Base-by-base conservation (phyloP, 2,329 filamentous ascomycete species). In the Annulohypoxylon truncatum region DNA sequence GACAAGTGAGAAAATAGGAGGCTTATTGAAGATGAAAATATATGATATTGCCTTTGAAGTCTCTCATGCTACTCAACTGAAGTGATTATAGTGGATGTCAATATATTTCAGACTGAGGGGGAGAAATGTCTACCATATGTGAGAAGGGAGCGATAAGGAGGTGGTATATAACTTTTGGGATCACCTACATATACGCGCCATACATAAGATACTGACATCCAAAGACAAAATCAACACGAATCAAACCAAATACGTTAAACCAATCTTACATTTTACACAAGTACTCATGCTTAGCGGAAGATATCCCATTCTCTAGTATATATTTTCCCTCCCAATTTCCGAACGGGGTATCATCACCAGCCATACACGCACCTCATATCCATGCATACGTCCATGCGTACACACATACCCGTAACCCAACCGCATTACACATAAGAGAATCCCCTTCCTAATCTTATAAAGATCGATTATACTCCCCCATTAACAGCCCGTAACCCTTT, bases 301-400 rank as follows among this genome's bases (percentile, higher is more conserved):
- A 56, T 57, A 24, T 48, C 18, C 53, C 40, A 48, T 50, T 28
- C 46, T 61, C 9, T 54, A 40, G 10, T 58, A 46, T 52, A 15
- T 52, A 28, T 26, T 35, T 57, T 47, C 48, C 22, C 47, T 54
- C 38, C 53, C 47, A 55, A 47, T 22, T 38, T 64, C 60, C 51
- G 6, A 63, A 60, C 56, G 38, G 66, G 66, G 66, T 69, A 69
- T 69, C 66, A 69, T 69, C 63, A 18, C 15, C 60, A 51, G 33
- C 60, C 53, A 48, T 59, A 52, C 61, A 47, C 54, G 42, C 66
- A 57, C 55, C 58, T 66, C 55, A 51, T 62, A 61, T 33, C 50
- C 35, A 57, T 33, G 24, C 51, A 56, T 52, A 48, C 48, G 56
- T 10, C 12, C 22, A 63, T 42, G 50, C 61, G 58, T 24, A 62